Percentiles rank a stretch among this genome's conserved stretches.
Evolutionary conservation across 331 rosid species (phyloP).

Genomic region (Quercus phellos): DNA sequence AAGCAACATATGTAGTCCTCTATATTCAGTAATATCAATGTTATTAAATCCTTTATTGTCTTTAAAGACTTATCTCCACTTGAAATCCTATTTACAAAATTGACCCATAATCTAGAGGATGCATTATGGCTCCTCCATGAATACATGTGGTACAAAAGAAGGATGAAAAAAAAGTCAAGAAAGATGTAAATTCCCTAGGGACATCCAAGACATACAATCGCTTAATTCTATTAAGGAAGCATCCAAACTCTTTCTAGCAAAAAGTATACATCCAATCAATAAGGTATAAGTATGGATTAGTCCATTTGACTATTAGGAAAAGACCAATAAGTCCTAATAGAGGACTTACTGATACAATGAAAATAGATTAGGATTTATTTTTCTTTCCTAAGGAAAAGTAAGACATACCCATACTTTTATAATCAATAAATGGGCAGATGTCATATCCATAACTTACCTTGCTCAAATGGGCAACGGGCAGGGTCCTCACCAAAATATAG

Average conservation of each 20-base stretch:
- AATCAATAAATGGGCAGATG: neutral
- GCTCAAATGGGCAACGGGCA: conserved; percentile 82
- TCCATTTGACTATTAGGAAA: neutral
- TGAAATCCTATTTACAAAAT: conserved; percentile 9
- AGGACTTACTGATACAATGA: neutral
- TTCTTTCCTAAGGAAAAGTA: neutral
- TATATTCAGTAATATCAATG: neutral
- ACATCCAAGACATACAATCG: conserved; percentile 3
- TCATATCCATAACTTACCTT: conserved; percentile 54
- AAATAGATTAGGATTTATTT: neutral
- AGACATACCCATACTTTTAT: neutral
- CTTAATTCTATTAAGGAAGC: neutral
- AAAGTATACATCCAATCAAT: neutral
- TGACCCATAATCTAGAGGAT: conserved; percentile 11
- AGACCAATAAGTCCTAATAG: neutral
- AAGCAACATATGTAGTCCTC: neutral
- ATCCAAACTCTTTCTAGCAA: conserved; percentile 2
- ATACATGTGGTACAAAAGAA: conserved; percentile 2
- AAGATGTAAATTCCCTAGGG: conserved; percentile 9
- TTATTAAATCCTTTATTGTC: neutral
- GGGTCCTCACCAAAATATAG: conserved; percentile 96
- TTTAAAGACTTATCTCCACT: neutral
- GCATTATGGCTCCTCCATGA: conserved; percentile 3
- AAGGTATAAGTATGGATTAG: neutral
- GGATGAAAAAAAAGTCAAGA: neutral